Evolutionary conservation across 805 yeast genomes (phyloP), one percentile per base, ranked within the genome.

Genomic region (Cyberlindnera mrakii): DNA sequence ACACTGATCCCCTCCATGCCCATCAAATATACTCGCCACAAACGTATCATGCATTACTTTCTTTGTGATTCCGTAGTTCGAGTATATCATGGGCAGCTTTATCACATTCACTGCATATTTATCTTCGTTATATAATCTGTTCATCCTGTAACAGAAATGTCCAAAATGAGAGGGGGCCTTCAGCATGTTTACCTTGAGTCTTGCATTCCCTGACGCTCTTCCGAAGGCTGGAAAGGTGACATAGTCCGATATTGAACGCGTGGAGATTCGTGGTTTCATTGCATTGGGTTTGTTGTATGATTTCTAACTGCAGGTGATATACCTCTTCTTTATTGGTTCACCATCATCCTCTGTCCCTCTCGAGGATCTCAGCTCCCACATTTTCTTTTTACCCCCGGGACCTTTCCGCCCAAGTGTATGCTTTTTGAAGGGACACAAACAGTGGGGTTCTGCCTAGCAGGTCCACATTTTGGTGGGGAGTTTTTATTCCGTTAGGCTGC

Each of bases 1-100:
- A 54, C 96, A 86, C 42, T 81, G 80, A 19, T 70, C 72, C 18
- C 96, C 95, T 7, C 98, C 99, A 64, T 93, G 99, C 9, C 99
- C 99, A 64, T 93, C 99, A 62, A 85, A 89, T 2, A 93, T 74
- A 37, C 78, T 77, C 54, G 86, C 80, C 51, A 77, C 78, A 65
- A 91, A 85, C 16, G 81, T 78, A 1, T 45, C 33, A 32, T 49
- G 49, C 25, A 45, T 18, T 36, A 55, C 39, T 4, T 32, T 39
- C 33, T 49, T 49, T 32, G 44, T 39, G 42, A 49, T 41, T 5
- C 58, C 62, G 49, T 53, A 52, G 46, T 64, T 52, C 39, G 51
- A 19, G 40, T 49, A 30, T 41, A 35, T 42, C 16, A 64, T 51
- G 0, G 78, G 79, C 23, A 78, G 57, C 14, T 68, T 64, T 32